phyloP scores from a whole-genome alignment of 768 basidiomycete species.

The Lanmaoa pseudosensibilis region DNA sequence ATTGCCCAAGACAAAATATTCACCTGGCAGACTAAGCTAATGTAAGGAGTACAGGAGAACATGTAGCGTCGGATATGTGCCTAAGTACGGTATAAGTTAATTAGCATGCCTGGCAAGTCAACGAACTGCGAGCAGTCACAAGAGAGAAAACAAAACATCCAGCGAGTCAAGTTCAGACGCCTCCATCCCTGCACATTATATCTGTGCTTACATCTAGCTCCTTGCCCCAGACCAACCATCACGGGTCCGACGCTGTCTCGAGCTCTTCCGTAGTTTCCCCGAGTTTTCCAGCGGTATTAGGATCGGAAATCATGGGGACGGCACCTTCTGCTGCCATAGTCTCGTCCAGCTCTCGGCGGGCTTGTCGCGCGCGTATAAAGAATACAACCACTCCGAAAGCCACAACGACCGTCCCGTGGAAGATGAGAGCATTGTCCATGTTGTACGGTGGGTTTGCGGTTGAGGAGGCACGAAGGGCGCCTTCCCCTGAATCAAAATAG shows the following conservation, averaged over 20 bases:
- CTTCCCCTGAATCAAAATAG: constrained; percentile 45
- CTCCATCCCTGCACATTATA: not conserved
- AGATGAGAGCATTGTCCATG: constrained; percentile 67
- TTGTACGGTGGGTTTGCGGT: constrained; percentile 69
- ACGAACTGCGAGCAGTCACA: not conserved
- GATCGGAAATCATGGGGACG: not conserved
- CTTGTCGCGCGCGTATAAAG: constrained; percentile 59
- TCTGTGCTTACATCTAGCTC: not conserved
- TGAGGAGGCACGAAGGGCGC: constrained; percentile 62
- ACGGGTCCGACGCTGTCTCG: not conserved
- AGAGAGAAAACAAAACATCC: not conserved
- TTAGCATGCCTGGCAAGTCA: not conserved
- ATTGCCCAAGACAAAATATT: not conserved
- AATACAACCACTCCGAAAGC: constrained; percentile 43
- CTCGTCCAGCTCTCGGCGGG: constrained; percentile 62
- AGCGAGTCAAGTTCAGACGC: too few relatives aligned
- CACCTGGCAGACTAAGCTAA: not conserved
- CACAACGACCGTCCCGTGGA: constrained; percentile 57
- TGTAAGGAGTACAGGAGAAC: not conserved
- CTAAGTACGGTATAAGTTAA: not conserved
- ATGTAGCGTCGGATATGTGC: not conserved
- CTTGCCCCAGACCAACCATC: not conserved
- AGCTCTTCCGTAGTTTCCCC: not conserved
- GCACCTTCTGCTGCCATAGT: constrained; percentile 35
- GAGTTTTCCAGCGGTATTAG: not conserved